These are phyloP conservation scores for Gillenia trifoliata DNA, from an alignment of 306 rosid genomes.

Conservation along the genomic window DNA sequence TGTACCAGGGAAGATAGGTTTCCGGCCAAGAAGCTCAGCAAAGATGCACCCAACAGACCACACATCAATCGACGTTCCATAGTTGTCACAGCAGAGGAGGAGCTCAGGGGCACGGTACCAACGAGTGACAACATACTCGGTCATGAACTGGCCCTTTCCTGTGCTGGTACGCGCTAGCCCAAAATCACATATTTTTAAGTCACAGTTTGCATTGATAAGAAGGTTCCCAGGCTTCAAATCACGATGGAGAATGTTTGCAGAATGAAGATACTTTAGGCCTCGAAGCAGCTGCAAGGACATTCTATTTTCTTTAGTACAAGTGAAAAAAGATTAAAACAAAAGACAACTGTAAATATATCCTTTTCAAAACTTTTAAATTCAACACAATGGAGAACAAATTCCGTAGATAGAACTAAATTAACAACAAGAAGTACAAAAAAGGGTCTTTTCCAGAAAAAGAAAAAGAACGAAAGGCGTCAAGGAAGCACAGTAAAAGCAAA, in stretches of 20 bases:
- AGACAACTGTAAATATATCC: neutral
- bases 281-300: slow-evolving; percentile 66
- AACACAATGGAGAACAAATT: neutral
- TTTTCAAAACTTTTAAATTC: neutral
- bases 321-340: slow-evolving; percentile 14
- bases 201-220: slow-evolving; percentile 87
- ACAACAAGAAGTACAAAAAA: neutral
- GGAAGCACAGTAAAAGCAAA: neutral
- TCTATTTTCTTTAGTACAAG: slow-evolving; percentile 26
- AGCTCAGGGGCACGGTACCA: slow-evolving; percentile 98
- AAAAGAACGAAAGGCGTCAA: neutral
- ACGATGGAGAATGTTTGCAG: slow-evolving; percentile 93
- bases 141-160: slow-evolving; percentile 85
- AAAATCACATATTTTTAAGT: slow-evolving; percentile 90
- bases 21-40: slow-evolving; percentile 86
- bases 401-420: neutral
- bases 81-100: slow-evolving; percentile 89
- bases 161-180: slow-evolving; percentile 85
- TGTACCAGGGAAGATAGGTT: slow-evolving; percentile 81
- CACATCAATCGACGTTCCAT: slow-evolving; percentile 83
- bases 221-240: slow-evolving; percentile 97
- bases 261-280: slow-evolving; percentile 88
- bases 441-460: neutral
- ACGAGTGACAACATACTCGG: slow-evolving; percentile 93
- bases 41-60: slow-evolving; percentile 98